These are phyloP conservation scores for Juglanconis oblonga DNA, from an alignment of 2,329 filamentous ascomycete species.

Conservation along the genomic window DNA sequence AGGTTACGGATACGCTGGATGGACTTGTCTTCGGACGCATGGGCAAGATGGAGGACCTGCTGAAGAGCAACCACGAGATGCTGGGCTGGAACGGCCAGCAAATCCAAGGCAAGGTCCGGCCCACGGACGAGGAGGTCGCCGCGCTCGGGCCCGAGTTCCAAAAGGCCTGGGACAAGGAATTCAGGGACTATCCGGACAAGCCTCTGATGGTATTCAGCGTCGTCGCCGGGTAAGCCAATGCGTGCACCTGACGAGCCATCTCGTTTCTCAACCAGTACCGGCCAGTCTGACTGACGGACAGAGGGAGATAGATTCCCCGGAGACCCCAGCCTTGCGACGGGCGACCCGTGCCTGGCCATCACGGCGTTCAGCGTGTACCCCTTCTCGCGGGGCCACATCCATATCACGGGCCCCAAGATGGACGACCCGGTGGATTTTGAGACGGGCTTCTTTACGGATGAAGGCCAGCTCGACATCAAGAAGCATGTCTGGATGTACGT, in stretches of 20 bases:
- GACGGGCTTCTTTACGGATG: constrained; percentile 47
- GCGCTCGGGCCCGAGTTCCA: constrained; percentile 22
- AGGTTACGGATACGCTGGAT: not conserved
- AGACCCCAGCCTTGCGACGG: not conserved
- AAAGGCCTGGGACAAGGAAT: constrained; percentile 21
- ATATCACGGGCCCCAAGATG: constrained; percentile 41
- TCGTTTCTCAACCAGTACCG: not conserved
- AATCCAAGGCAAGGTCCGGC: constrained; percentile 22
- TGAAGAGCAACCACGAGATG: constrained; percentile 17
- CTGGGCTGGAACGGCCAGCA: constrained; percentile 25
- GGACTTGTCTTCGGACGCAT: not conserved
- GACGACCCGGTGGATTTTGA: constrained; percentile 46
- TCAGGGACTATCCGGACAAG: constrained; percentile 19
- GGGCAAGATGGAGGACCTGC: constrained; percentile 13
- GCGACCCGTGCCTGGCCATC: not conserved
- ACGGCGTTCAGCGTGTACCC: not conserved
- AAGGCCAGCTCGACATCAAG: constrained; percentile 44
- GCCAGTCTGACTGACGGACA: not conserved
- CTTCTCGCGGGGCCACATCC: constrained; percentile 25
- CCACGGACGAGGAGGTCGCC: constrained; percentile 20
- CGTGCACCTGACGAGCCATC: too few species aligned
- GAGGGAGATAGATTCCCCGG: not conserved
- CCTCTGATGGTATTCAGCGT: constrained; percentile 20
- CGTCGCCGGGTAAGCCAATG: not conserved
- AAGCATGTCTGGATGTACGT: constrained; percentile 47